These are phyloP conservation scores for Chaetomium globosum DNA, from an alignment of 2,329 filamentous ascomycete species.

Conservation along the genomic window DNA sequence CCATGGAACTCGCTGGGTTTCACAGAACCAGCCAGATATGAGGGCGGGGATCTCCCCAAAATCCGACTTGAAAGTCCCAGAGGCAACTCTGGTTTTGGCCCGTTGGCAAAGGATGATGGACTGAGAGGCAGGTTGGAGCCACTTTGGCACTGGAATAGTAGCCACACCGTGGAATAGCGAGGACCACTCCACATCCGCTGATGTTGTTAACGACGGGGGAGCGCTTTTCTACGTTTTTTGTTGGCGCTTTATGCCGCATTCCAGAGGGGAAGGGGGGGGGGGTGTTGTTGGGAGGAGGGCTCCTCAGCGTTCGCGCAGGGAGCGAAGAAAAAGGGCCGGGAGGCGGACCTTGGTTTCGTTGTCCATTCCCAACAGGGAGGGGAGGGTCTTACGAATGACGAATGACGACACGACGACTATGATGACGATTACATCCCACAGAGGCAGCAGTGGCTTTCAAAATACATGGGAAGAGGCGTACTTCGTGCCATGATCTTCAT, in stretches of 20 bases:
- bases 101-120: neutral
- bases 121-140: neutral
- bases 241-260: slow-evolving; percentile 10
- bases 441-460: slow-evolving; percentile 1
- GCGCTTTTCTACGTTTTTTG: neutral
- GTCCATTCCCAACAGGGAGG: neutral
- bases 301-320: neutral
- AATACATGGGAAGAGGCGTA: neutral
- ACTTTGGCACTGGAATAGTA: neutral
- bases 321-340: neutral
- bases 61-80: slow-evolving; percentile 14
- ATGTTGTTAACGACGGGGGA: neutral
- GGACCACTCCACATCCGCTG: neutral
- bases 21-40: slow-evolving; percentile 36
- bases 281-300: neutral
- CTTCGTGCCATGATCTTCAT: neutral
- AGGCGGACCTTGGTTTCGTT: neutral
- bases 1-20: slow-evolving; percentile 31
- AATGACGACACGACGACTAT: slow-evolving; percentile 15
- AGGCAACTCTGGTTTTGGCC: slow-evolving; percentile 34
- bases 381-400: neutral
- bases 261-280: neutral
- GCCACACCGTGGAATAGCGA: neutral
- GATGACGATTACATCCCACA: neutral
- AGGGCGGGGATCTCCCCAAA: neutral